Evolutionary conservation across 208 protist genomes (phyloP).

Genomic region (Leishmania turanica): DNA sequence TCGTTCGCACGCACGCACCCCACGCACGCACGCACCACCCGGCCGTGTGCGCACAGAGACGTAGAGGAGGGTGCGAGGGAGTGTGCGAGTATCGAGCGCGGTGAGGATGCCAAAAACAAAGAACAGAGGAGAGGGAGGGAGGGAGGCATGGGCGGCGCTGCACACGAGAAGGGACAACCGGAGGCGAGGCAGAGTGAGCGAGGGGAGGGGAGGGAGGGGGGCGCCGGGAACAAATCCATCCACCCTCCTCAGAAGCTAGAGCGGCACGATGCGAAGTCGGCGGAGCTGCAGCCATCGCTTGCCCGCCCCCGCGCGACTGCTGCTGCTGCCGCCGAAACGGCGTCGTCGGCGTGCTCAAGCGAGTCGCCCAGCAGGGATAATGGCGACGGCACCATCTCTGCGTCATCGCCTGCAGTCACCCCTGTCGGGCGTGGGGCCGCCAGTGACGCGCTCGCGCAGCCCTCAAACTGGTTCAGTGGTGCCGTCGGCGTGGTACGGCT

Average conservation of each 20-base stretch:
- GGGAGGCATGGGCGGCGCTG: neutral
- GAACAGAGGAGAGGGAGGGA: neutral
- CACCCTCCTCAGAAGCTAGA: conserved; percentile 19
- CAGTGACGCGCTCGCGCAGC: neutral
- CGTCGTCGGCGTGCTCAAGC: neutral
- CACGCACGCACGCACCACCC: too few species aligned
- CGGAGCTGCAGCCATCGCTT: conserved; percentile 11
- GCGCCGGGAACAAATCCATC: neutral
- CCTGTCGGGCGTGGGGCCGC: too few species aligned
- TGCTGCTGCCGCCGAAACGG: neutral
- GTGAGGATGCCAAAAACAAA: neutral
- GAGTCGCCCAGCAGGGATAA: neutral
- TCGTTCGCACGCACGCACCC: neutral
- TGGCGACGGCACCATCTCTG: neutral
- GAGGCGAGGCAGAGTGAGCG: neutral
- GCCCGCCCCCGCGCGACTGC: neutral
- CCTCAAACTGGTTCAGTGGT: neutral
- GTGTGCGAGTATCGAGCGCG: neutral
- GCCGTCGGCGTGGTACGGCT: neutral
- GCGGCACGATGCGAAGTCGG: conserved; percentile 24
- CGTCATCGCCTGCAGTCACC: neutral
- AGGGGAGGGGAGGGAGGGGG: neutral
- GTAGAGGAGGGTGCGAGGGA: neutral
- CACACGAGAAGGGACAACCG: too few species aligned
- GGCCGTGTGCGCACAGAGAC: neutral